Evolutionary conservation across 2,329 filamentous ascomycete species (phyloP).

Genomic region (Emydomyces testavorans): DNA sequence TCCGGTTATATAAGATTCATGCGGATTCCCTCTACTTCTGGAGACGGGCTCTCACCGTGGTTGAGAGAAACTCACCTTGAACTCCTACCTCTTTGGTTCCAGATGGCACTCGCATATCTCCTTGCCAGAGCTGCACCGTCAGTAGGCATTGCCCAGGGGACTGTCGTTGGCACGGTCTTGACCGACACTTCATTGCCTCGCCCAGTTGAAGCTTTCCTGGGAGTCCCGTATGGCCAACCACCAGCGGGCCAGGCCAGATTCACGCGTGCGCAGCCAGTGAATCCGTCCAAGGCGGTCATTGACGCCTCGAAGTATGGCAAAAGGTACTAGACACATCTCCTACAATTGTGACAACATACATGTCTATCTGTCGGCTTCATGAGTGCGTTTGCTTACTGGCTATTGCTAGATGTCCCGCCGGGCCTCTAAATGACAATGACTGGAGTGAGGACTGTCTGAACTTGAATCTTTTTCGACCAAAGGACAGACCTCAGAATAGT

Average conservation of each 20-base stretch:
- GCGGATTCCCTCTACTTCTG: neutral
- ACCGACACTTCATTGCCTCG: slow-evolving; percentile 18
- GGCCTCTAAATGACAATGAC: slow-evolving; percentile 19
- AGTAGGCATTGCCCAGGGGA: slow-evolving; percentile 23
- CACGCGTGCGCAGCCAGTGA: slow-evolving; percentile 27
- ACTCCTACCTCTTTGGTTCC: slow-evolving; percentile 11
- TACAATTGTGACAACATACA: neutral
- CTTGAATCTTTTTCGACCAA: slow-evolving; percentile 32
- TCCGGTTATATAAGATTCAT: slow-evolving; percentile 1
- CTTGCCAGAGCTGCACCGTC: slow-evolving; percentile 12
- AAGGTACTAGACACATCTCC: slow-evolving; percentile 8
- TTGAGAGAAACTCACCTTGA: slow-evolving; percentile 9
- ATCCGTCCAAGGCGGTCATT: slow-evolving; percentile 21
- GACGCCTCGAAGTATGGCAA: slow-evolving; percentile 29
- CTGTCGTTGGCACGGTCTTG: slow-evolving; percentile 22
- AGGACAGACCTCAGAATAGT: slow-evolving; percentile 11
- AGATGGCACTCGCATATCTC: slow-evolving; percentile 4
- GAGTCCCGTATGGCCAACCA: slow-evolving; percentile 41
- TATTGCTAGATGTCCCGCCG: slow-evolving; percentile 12
- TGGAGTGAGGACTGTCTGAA: slow-evolving; percentile 38
- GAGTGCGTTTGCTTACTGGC: neutral
- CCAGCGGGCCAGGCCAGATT: slow-evolving; percentile 41
- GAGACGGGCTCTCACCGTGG: slow-evolving; percentile 6
- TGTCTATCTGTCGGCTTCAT: neutral
- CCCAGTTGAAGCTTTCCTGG: slow-evolving; percentile 35